These are phyloP conservation scores for Glycine latifolia DNA, from an alignment of 306 rosid genomes.

Conservation along the genomic window DNA sequence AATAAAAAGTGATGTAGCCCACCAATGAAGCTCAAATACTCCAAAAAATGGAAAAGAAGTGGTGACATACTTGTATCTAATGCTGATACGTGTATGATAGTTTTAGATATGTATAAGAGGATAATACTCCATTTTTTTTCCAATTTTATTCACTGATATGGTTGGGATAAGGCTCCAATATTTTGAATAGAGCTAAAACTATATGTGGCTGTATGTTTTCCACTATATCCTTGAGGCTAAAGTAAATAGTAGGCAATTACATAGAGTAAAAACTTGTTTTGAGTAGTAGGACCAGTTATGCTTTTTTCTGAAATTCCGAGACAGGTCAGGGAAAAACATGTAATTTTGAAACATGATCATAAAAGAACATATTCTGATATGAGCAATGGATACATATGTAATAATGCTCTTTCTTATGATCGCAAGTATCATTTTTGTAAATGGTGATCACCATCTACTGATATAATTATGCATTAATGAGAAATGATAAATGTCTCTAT, in stretches of 20 bases:
- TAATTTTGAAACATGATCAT: neutral
- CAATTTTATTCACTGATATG: slow-evolving; percentile 1
- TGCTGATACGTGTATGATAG: neutral
- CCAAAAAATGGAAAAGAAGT: neutral
- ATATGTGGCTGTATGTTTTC: neutral
- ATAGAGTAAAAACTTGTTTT: neutral
- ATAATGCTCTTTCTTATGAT: neutral
- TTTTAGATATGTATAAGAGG: too few relatives aligned
- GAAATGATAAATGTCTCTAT: neutral
- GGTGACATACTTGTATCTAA: neutral
- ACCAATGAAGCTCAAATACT: neutral
- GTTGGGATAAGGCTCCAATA: neutral
- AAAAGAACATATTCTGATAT: neutral
- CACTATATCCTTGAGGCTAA: neutral
- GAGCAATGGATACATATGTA: neutral
- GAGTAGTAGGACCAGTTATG: neutral
- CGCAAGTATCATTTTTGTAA: neutral
- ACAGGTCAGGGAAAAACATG: neutral
- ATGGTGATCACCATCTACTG: neutral
- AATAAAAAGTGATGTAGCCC: neutral
- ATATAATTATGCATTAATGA: neutral
- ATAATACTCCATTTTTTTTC: too few relatives aligned
- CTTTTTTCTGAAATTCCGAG: neutral
- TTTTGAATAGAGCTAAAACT: neutral
- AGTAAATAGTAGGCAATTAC: neutral